phyloP scores from a whole-genome alignment of 768 basidiomycete species.

The Termitomyces heimii region DNA sequence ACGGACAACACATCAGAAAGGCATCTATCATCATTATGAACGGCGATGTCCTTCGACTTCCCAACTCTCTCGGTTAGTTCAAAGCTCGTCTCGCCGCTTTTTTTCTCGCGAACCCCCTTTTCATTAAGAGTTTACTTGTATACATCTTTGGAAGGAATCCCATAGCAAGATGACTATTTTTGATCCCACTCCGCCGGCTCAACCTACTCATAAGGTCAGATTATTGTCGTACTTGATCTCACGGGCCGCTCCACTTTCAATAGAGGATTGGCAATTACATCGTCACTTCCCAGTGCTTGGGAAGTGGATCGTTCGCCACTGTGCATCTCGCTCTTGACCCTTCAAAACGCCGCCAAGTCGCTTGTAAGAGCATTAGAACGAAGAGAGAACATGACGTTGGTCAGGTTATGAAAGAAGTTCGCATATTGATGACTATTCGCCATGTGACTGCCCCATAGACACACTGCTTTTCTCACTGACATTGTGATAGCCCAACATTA shows the following conservation, averaged over 20 bases:
- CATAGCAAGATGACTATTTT: conserved; percentile 50
- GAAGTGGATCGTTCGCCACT: conserved; percentile 77
- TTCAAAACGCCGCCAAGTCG: conserved; percentile 61
- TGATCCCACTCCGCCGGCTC: conserved; percentile 55
- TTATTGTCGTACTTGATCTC: not conserved
- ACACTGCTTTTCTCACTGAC: not conserved
- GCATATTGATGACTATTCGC: conserved; percentile 61
- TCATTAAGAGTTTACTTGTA: conserved; percentile 57
- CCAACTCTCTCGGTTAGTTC: conserved; percentile 52
- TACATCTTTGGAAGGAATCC: conserved; percentile 48
- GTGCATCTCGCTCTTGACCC: conserved; percentile 75
- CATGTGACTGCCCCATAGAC: conserved; percentile 43
- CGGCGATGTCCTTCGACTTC: conserved; percentile 64
- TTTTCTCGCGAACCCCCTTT: not conserved
- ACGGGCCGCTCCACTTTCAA: not conserved
- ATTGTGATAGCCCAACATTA: conserved; percentile 66
- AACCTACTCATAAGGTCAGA: conserved; percentile 47
- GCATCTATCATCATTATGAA: conserved; percentile 70
- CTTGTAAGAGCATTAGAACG: conserved; percentile 75
- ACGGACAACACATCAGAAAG: conserved; percentile 63
- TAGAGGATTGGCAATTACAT: conserved; percentile 58
- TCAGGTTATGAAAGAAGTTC: conserved; percentile 74
- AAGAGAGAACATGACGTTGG: conserved; percentile 53
- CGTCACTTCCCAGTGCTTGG: conserved; percentile 76
- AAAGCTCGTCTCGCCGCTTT: not conserved